These are phyloP conservation scores for Cercophora sp. DNA, from an alignment of 495 filamentous ascomycete species.

Conservation along the genomic window DNA sequence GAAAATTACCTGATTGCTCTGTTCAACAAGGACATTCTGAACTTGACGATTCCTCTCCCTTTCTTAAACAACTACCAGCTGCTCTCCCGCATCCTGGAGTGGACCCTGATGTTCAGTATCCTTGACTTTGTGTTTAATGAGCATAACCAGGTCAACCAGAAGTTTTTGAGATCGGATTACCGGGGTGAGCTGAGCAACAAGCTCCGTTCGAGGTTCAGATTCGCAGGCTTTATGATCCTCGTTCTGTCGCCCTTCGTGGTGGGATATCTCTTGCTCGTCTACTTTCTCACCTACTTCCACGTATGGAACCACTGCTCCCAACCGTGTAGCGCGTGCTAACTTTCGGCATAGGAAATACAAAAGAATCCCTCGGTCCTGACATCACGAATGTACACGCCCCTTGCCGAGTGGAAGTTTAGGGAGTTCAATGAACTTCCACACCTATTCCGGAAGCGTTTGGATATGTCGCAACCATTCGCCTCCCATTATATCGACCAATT, in stretches of 20 bases:
- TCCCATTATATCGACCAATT: slow-evolving; percentile 93
- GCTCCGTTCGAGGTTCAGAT: slow-evolving; percentile 69
- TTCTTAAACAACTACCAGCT: slow-evolving; percentile 74
- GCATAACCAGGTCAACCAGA: slow-evolving; percentile 72
- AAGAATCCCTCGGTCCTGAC: slow-evolving; percentile 77
- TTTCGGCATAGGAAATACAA: slow-evolving; percentile 69
- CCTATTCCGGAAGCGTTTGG: slow-evolving; percentile 79
- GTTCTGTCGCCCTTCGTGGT: slow-evolving; percentile 80
- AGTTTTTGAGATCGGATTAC: slow-evolving; percentile 78
- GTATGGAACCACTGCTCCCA: slow-evolving; percentile 39
- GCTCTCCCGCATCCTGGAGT: slow-evolving; percentile 77
- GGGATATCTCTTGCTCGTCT: slow-evolving; percentile 75
- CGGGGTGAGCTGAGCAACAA: slow-evolving; percentile 71
- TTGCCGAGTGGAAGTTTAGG: slow-evolving; percentile 96
- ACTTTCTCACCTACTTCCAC: slow-evolving; percentile 89
- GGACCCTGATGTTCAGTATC: slow-evolving; percentile 83
- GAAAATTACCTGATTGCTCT: slow-evolving; percentile 96
- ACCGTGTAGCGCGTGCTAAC: slow-evolving; percentile 12
- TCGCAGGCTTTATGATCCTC: slow-evolving; percentile 81
- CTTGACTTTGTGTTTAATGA: slow-evolving; percentile 93
- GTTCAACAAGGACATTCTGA: slow-evolving; percentile 92
- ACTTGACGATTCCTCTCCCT: slow-evolving; percentile 80
- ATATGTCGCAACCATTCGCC: slow-evolving; percentile 94
- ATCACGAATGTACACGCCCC: slow-evolving; percentile 81
- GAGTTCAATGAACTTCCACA: slow-evolving; percentile 97